Conservation (phyloP, 768 basidiomycete species). For the Pisolithus tinctorius region DNA sequence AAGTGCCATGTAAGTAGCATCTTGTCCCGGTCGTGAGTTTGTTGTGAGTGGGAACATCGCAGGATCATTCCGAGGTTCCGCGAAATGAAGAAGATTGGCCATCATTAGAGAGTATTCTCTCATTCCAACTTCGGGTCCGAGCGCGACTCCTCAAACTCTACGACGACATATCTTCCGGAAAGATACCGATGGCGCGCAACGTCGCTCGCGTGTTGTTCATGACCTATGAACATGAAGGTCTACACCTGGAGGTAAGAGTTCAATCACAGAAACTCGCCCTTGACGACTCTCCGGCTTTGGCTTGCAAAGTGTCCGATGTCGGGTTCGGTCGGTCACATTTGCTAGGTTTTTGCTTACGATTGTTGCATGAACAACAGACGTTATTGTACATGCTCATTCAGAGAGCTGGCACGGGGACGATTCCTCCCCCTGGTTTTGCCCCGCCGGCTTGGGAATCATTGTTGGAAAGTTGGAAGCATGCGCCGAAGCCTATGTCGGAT, state of each 20-base stretch:
- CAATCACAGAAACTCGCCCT: not conserved
- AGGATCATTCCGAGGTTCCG: constrained; percentile 91
- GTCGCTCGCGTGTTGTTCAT: constrained; percentile 81
- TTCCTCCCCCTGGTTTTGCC: constrained; percentile 71
- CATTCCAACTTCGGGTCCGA: constrained; percentile 75
- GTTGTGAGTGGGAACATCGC: constrained; percentile 4
- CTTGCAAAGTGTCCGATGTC: not conserved
- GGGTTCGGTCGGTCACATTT: not conserved
- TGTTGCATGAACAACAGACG: constrained; percentile 39
- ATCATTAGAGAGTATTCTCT: constrained; percentile 54
- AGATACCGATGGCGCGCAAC: constrained; percentile 48
- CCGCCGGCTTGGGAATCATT: constrained; percentile 65
- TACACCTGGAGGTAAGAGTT: constrained; percentile 65
- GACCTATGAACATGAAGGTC: constrained; percentile 85
- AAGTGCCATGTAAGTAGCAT: constrained; percentile 65
- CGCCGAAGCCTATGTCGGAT: constrained; percentile 34
- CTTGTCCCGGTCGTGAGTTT: not conserved
- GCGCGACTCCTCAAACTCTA: constrained; percentile 68
- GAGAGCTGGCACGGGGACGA: constrained; percentile 67
- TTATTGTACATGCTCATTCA: constrained; percentile 93
- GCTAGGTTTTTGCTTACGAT: not conserved
- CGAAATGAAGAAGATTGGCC: constrained; percentile 83
- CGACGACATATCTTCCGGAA: constrained; percentile 53
- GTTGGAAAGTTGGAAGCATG: constrained; percentile 38
- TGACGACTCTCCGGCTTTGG: not conserved